Evolutionary conservation across 2,329 filamentous ascomycete genomes (phyloP).

Genomic region (Aspergillus sp.): DNA sequence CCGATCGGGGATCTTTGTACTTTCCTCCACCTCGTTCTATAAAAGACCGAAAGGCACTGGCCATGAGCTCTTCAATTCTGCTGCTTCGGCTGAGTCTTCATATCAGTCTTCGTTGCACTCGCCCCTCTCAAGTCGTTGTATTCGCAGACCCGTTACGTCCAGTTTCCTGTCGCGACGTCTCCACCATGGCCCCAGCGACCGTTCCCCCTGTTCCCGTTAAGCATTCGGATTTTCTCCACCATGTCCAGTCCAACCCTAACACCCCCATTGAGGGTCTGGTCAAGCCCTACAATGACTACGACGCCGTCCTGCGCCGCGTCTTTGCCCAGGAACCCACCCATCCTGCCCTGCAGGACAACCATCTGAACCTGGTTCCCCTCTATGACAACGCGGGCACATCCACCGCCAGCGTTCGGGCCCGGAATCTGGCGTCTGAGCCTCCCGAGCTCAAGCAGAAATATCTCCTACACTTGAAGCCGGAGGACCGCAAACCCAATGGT

Average conservation of each 20-base stretch:
- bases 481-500: slow-evolving; percentile 53
- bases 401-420: slow-evolving; percentile 21
- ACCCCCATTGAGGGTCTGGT: slow-evolving; percentile 21
- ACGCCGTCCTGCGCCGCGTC: slow-evolving; percentile 25
- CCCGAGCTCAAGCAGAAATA: slow-evolving; percentile 24
- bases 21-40: background rate
- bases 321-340: slow-evolving; percentile 32
- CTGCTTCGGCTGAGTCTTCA: background rate
- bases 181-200: slow-evolving; percentile 4
- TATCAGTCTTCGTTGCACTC: background rate
- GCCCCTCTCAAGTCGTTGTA: background rate
- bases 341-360: slow-evolving; percentile 17
- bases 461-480: slow-evolving; percentile 24
- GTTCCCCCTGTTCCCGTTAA: slow-evolving; percentile 21
- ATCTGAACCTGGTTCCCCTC: slow-evolving; percentile 27
- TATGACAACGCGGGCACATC: slow-evolving; percentile 17
- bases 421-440: slow-evolving; percentile 22
- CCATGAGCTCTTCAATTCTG: background rate
- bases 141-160: no score
- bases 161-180: background rate
- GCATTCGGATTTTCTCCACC: slow-evolving; percentile 19
- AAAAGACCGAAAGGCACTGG: background rate
- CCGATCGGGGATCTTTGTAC: background rate
- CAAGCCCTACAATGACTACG: slow-evolving; percentile 28
- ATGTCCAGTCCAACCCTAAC: slow-evolving; percentile 16